Conservation (phyloP, 2,329 filamentous ascomycete species). For the Penicillium sclerotiorum region DNA sequence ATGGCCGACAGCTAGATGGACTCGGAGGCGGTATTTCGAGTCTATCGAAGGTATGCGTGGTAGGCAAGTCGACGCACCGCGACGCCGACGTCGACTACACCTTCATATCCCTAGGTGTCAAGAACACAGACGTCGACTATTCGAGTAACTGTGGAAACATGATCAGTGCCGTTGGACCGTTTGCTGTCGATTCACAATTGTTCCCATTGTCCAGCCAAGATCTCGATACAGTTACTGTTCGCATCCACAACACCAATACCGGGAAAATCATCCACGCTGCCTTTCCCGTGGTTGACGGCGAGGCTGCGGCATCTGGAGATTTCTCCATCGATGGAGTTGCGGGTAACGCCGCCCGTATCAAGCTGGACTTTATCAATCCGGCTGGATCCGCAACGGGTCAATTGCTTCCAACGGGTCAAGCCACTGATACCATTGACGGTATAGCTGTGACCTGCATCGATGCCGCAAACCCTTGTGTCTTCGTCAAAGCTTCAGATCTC, state of each 20-base stretch:
- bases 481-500: conserved; percentile 59
- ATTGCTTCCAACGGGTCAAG: conserved; percentile 62
- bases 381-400: conserved; percentile 66
- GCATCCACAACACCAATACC: conserved; percentile 73
- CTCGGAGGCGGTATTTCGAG: conserved; percentile 70
- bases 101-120: conserved; percentile 69
- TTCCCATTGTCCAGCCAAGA: conserved; percentile 34
- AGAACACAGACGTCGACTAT: conserved; percentile 62
- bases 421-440: conserved; percentile 54
- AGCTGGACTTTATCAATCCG: conserved; percentile 64
- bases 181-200: conserved; percentile 60
- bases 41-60: conserved; percentile 70
- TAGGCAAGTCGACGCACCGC: conserved; percentile 54
- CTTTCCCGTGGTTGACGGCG: conserved; percentile 56
- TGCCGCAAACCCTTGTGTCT: conserved; percentile 66
- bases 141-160: conserved; percentile 78
- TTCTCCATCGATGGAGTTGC: conserved; percentile 67
- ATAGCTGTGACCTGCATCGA: conserved; percentile 62
- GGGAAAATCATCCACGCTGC: conserved; percentile 62
- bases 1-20: conserved; percentile 71
- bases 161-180: conserved; percentile 67
- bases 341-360: conserved; percentile 59
- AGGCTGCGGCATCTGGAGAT: conserved; percentile 55
- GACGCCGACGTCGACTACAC: conserved; percentile 69
- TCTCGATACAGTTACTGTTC: conserved; percentile 49